phyloP scores from a whole-genome alignment of 495 filamentous ascomycete genomes.

The Hypoxylon subgilvum region DNA sequence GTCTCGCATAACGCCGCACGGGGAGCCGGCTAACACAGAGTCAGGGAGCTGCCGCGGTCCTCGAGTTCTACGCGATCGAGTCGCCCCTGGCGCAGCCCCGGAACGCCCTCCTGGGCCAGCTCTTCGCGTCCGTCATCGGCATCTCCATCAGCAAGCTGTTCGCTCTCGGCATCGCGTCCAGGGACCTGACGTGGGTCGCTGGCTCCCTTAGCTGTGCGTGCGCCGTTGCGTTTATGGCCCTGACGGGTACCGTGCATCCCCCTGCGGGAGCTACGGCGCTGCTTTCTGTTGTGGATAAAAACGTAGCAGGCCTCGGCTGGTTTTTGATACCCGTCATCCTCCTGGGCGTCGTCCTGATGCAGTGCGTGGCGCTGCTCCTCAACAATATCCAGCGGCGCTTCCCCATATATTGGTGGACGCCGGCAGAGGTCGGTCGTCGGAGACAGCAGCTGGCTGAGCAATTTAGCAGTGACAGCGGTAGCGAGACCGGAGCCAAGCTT shows the following conservation, averaged over 20 bases:
- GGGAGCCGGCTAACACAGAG: conserved; percentile 12
- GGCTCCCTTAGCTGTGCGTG: conserved; percentile 72
- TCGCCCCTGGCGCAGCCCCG: conserved; percentile 86
- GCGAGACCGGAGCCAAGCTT: conserved; percentile 21
- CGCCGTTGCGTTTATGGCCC: conserved; percentile 72
- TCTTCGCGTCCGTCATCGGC: conserved; percentile 70
- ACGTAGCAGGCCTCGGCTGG: conserved; percentile 70
- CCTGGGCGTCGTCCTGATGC: conserved; percentile 69
- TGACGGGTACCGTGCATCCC: conserved; percentile 82
- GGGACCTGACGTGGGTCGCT: conserved; percentile 66
- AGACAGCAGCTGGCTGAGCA: conserved; percentile 4
- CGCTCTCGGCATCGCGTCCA: conserved; percentile 59
- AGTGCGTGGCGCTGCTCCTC: conserved; percentile 67
- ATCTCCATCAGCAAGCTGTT: conserved; percentile 76
- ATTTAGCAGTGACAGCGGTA: conserved; percentile 10
- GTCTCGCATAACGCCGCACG: background rate
- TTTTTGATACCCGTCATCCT: conserved; percentile 70
- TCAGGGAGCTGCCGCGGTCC: conserved; percentile 75
- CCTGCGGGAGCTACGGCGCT: conserved; percentile 89
- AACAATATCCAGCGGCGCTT: conserved; percentile 81
- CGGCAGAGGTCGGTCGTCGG: conserved; percentile 46
- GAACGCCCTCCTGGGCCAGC: conserved; percentile 74
- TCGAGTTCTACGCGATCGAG: conserved; percentile 75
- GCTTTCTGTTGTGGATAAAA: conserved; percentile 69
- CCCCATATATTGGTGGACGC: conserved; percentile 80